A percentile compares a stretch with the other conserved stretches of the same genome.
Conservation (phyloP, 2,329 filamentous ascomycete genomes). For the Aspergillus terreus region DNA sequence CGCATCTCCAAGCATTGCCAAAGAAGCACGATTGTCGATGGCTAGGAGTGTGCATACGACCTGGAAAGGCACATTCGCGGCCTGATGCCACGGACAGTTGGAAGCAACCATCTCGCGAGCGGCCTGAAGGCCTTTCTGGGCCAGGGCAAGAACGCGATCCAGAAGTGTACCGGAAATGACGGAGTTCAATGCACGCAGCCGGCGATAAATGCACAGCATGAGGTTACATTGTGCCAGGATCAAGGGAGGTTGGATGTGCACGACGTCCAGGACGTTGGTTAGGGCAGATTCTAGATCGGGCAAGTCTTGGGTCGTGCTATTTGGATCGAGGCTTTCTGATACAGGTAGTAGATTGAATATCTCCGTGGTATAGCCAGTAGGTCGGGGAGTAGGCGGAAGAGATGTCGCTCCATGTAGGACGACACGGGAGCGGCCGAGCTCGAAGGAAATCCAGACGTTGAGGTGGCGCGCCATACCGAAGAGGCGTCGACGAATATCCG, state of each 20-base stretch:
- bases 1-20: constrained; percentile 48
- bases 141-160: constrained; percentile 47
- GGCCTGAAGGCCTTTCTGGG: constrained; percentile 43
- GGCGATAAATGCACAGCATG: constrained; percentile 53
- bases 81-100: constrained; percentile 55
- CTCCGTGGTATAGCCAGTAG: constrained; percentile 45
- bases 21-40: constrained; percentile 50
- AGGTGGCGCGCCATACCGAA: constrained; percentile 54
- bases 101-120: constrained; percentile 45
- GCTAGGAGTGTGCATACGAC: constrained; percentile 54
- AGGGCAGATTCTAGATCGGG: constrained; percentile 45
- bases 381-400: constrained; percentile 35
- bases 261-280: constrained; percentile 37
- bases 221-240: constrained; percentile 54
- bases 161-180: constrained; percentile 42
- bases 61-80: constrained; percentile 59
- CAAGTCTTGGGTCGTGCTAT: constrained; percentile 37
- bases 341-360: constrained; percentile 52
- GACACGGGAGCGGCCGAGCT: constrained; percentile 54
- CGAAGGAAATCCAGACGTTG: constrained; percentile 59
- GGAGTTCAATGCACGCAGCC: constrained; percentile 50
- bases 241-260: constrained; percentile 41
- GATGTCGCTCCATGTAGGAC: constrained; percentile 46
- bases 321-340: constrained; percentile 54
- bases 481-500: constrained; percentile 42